These are phyloP conservation scores for Penicillium expansum DNA, from an alignment of 2,329 filamentous ascomycete species.

Conservation along the genomic window DNA sequence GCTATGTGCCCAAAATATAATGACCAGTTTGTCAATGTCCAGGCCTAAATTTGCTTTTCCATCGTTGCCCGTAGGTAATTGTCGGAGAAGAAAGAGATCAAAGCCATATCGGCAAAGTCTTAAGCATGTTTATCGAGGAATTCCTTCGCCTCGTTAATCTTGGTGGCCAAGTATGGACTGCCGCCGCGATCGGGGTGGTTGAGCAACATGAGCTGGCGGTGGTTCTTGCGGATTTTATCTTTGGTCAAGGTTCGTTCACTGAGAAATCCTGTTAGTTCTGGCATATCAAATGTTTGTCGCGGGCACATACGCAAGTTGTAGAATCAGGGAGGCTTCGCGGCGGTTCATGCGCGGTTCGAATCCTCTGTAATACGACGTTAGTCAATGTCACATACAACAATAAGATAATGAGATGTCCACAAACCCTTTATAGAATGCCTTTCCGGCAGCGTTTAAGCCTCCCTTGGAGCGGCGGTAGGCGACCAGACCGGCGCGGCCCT, in stretches of 20 bases:
- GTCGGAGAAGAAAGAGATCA: neutral
- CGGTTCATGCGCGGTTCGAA: conserved; percentile 94
- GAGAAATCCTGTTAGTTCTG: neutral
- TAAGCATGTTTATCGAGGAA: conserved; percentile 72
- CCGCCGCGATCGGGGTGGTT: conserved; percentile 98
- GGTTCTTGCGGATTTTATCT: conserved; percentile 92
- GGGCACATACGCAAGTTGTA: conserved; percentile 74
- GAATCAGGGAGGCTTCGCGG: conserved; percentile 83
- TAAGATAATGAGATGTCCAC: conserved; percentile 5
- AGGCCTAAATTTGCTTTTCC: conserved; percentile 14
- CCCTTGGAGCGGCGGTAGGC: conserved; percentile 76
- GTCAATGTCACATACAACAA: neutral
- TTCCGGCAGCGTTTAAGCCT: conserved; percentile 71
- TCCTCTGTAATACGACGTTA: conserved; percentile 49
- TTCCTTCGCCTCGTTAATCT: conserved; percentile 98
- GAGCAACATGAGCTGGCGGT: conserved; percentile 91
- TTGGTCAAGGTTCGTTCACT: conserved; percentile 86
- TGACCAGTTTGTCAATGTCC: conserved; percentile 18
- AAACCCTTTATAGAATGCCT: conserved; percentile 88
- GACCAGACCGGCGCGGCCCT: conserved; percentile 91
- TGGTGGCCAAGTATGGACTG: conserved; percentile 92
- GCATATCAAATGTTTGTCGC: neutral
- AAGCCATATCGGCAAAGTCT: conserved; percentile 1
- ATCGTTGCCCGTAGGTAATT: neutral
- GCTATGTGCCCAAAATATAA: conserved; percentile 39